Conservation (phyloP, 805 yeast genomes). For the Monosporozyma aerobia region DNA sequence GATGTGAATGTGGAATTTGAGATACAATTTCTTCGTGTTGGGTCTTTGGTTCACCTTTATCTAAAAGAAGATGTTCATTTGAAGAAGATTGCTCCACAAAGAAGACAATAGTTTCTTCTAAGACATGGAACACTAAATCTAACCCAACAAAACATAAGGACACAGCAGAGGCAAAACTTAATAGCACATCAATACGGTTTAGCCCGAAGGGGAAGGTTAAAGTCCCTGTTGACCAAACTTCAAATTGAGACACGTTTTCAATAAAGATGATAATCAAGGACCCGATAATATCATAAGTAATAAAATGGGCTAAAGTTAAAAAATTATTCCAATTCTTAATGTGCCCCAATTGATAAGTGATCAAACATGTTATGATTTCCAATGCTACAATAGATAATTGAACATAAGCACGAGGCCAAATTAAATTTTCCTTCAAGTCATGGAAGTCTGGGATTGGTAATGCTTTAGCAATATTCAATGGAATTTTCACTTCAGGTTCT, state of each 20-base stretch:
- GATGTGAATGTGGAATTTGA: slow-evolving; percentile 29
- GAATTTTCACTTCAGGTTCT: slow-evolving; percentile 73
- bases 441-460: slow-evolving; percentile 37
- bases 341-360: slow-evolving; percentile 54
- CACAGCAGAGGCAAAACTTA: slow-evolving; percentile 79
- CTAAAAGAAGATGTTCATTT: background rate
- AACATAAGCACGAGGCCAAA: slow-evolving; percentile 42
- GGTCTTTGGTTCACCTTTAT: background rate
- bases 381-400: slow-evolving; percentile 49
- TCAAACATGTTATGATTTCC: slow-evolving; percentile 47
- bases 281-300: slow-evolving; percentile 80
- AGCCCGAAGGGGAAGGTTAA: slow-evolving; percentile 85
- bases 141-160: slow-evolving; percentile 85
- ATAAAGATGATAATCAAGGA: slow-evolving; percentile 61
- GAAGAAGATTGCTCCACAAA: slow-evolving; percentile 23
- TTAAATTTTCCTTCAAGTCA: slow-evolving; percentile 57
- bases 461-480: slow-evolving; percentile 67
- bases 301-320: slow-evolving; percentile 74
- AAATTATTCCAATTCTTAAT: slow-evolving; percentile 49
- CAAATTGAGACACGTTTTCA: slow-evolving; percentile 80
- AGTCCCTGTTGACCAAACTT: slow-evolving; percentile 80
- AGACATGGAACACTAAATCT: slow-evolving; percentile 76
- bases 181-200: slow-evolving; percentile 80
- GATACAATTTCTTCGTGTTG: slow-evolving; percentile 27
- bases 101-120: slow-evolving; percentile 57